Evolutionary conservation across 2,329 filamentous ascomycete species (phyloP), one percentile per base, ranked within the genome.

Genomic region (Mycosphaerella sp.): DNA sequence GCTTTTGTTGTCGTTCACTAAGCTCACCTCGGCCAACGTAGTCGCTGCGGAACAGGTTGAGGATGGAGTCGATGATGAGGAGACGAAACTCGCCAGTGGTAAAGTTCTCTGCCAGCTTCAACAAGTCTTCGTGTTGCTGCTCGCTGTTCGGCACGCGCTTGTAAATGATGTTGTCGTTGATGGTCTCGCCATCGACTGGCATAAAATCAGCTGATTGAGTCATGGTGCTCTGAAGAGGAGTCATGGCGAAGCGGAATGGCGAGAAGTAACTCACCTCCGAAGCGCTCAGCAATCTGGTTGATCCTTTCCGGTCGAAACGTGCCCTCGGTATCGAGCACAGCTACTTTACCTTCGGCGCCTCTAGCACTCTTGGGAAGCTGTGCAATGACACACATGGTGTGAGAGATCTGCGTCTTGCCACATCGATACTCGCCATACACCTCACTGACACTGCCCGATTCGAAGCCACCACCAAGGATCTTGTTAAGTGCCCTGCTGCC

Each of bases 401-500:
- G 83, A 4, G 79, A 81, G 25, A 86, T 71, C 64, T 86, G 83
- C 14, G 82, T 85, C 69, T 86, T 86, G 53, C 83, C 82, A 64
- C 82, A 86, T 57, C 79, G 75, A 59, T 77, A 82, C 60, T 82
- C 79, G 54, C 79, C 79, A 65, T 77, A 82, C 21, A 81, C 76
- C 62, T 82, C 82, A 58, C 78, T 85, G 64, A 86, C 83, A 62
- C 81, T 84, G 78, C 82, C 81, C 39, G 81, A 85, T 65, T 85
- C 80, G 59, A 86, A 85, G 18, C 82, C 82, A 55, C 83, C 83
- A 28, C 46, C 41, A 4, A 86, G 74, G 52, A 84, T 81, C 13
- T 76, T 68, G 64, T 86, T 81, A 51, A 85, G 79, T 62, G 81
- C 79, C 67, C 84, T 84, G 67, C 81, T 85, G n/a, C 83, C 82